These are phyloP conservation scores for Acacia concinna DNA, from an alignment of 331 rosid genomes.

Conservation along the genomic window DNA sequence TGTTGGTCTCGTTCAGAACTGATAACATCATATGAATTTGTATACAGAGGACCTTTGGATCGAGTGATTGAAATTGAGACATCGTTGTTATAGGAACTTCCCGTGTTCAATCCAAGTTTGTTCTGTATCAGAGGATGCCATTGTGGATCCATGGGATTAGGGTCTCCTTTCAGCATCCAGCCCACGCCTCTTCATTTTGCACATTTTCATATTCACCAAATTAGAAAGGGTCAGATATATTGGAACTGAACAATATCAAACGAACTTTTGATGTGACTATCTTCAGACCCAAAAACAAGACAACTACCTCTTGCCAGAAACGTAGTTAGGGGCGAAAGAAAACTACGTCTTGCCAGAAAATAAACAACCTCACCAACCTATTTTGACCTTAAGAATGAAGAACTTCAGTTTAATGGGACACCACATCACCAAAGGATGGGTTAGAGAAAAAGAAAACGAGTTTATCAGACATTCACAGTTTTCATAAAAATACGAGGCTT, in stretches of 20 bases:
- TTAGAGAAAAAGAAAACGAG: background rate
- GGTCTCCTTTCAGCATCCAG: constrained; percentile 61
- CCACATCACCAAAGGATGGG: background rate
- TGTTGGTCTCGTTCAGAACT: constrained; percentile 39
- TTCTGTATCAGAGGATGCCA: constrained; percentile 57
- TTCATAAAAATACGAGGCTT: background rate
- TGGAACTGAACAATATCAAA: constrained; percentile 2
- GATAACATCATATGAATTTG: constrained; percentile 42
- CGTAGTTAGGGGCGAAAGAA: background rate
- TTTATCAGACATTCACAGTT: background rate
- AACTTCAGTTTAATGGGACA: background rate
- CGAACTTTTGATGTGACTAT: background rate
- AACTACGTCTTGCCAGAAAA: background rate
- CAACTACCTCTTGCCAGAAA: too few species aligned
- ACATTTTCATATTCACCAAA: constrained; percentile 22
- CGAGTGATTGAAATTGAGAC: constrained; percentile 21
- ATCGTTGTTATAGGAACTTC: constrained; percentile 30
- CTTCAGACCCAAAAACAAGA: too few species aligned
- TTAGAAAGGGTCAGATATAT: background rate
- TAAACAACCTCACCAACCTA: background rate
- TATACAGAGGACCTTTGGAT: constrained; percentile 35
- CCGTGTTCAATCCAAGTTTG: constrained; percentile 46
- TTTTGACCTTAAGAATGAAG: background rate
- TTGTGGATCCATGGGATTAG: constrained; percentile 41
- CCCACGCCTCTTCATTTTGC: constrained; percentile 50